Evolutionary conservation across 148 eudicot species (phyloP).

Genomic region (Camellia sinensis): DNA sequence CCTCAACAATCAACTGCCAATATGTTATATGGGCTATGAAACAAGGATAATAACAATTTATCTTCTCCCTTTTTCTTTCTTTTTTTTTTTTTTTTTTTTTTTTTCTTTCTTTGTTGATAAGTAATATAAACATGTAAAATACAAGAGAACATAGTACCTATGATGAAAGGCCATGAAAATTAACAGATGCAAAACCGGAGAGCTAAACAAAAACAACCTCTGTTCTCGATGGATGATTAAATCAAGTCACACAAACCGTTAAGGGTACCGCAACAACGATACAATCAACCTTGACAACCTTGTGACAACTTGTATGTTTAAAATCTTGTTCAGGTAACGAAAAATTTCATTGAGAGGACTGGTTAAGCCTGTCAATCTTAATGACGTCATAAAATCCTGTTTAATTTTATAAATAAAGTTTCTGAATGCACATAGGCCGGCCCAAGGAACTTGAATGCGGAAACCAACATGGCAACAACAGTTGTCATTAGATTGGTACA

Average conservation of each 20-base stretch:
- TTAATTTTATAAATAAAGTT: too few species aligned
- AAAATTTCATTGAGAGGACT: not conserved
- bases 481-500: not conserved
- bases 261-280: not conserved
- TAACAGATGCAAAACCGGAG: not conserved
- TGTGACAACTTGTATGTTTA: not conserved
- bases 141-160: not conserved
- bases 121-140: too few species aligned
- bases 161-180: not conserved
- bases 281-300: not conserved
- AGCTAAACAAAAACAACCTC: not conserved
- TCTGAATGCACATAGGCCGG: too few species aligned
- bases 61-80: not conserved
- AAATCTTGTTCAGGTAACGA: not conserved
- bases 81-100: not conserved
- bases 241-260: not conserved
- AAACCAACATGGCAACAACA: not conserved
- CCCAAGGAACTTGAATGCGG: not conserved
- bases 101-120: too few species aligned
- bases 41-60: not conserved
- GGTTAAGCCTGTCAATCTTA: too few species aligned
- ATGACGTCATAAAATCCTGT: too few species aligned
- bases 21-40: not conserved
- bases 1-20: not conserved
- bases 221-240: not conserved